These are phyloP conservation scores for Cubamyces sp. DNA, from an alignment of 768 basidiomycete genomes.

Conservation along the genomic window DNA sequence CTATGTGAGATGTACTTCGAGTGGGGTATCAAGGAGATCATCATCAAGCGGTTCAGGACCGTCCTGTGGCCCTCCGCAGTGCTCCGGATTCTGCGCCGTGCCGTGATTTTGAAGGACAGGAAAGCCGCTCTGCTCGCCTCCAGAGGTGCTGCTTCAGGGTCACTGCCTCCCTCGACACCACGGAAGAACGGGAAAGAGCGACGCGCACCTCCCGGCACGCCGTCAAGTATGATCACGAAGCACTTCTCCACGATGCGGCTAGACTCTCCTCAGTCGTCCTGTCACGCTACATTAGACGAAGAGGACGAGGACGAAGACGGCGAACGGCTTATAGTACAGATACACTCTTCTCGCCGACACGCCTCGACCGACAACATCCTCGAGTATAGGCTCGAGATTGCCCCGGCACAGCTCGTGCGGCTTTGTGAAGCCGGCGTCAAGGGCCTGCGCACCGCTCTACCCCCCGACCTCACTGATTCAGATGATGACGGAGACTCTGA, in stretches of 20 bases:
- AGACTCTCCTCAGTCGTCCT: slow-evolving; percentile 26
- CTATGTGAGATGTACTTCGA: slow-evolving; percentile 90
- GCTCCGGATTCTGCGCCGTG: slow-evolving; percentile 70
- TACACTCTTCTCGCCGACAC: slow-evolving; percentile 68
- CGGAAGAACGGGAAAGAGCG: slow-evolving; percentile 38
- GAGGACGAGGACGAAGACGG: slow-evolving; percentile 41
- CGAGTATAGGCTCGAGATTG: slow-evolving; percentile 83
- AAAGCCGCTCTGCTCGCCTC: slow-evolving; percentile 12
- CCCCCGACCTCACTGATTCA: slow-evolving; percentile 31
- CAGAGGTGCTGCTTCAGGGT: neutral
- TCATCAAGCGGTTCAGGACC: slow-evolving; percentile 82
- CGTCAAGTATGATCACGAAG: slow-evolving; percentile 54
- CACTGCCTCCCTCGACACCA: slow-evolving; percentile 43
- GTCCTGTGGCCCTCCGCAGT: slow-evolving; percentile 81
- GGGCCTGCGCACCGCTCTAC: slow-evolving; percentile 51
- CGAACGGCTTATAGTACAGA: slow-evolving; percentile 59
- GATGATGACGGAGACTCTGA: slow-evolving; percentile 52
- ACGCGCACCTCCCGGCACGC: slow-evolving; percentile 39
- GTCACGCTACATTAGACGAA: neutral
- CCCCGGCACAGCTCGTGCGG: slow-evolving; percentile 65
- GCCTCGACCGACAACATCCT: slow-evolving; percentile 68
- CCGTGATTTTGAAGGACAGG: slow-evolving; percentile 54
- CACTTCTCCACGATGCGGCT: slow-evolving; percentile 55
- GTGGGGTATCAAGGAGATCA: slow-evolving; percentile 85
- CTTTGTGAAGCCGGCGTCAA: slow-evolving; percentile 69